phyloP scores from a whole-genome alignment of 148 eudicot genomes.

The Chenopodium album region DNA sequence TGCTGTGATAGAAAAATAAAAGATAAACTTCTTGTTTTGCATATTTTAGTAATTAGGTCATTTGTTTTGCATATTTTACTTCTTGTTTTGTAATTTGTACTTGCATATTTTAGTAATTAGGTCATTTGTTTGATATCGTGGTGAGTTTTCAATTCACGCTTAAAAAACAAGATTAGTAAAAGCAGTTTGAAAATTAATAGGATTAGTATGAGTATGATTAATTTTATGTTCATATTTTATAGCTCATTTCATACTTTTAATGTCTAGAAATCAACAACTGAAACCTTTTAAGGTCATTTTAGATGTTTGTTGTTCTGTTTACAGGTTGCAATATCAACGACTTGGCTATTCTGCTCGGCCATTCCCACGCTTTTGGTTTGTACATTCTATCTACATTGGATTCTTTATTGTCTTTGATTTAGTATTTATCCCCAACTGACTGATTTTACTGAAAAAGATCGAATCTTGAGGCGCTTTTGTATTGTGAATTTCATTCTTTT shows the following conservation, averaged over 20 bases:
- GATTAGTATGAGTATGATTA: too few species aligned
- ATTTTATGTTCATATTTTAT: too few species aligned
- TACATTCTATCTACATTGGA: neutral
- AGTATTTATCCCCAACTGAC: neutral
- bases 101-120: neutral
- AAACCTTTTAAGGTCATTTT: neutral
- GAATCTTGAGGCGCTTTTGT: neutral
- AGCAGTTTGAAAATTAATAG: too few species aligned
- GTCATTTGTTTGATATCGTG: neutral
- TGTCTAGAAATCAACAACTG: too few species aligned
- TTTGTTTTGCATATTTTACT: too few species aligned
- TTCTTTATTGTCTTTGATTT: neutral
- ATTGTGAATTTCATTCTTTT: neutral
- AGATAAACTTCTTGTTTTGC: too few species aligned
- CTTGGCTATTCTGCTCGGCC: conserved; percentile 76
- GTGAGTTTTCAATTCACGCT: too few species aligned
- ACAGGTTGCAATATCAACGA: conserved; percentile 72
- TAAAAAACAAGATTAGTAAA: too few species aligned
- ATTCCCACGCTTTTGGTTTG: conserved; percentile 82
- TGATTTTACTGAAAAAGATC: neutral
- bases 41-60: neutral
- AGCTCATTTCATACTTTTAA: too few species aligned
- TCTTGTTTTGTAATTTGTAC: too few species aligned
- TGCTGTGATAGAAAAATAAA: neutral
- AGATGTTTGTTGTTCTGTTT: conserved; percentile 7